A percentile compares a stretch with the other conserved stretches of the same genome.
phyloP scores from a whole-genome alignment of 148 eudicot genomes.

The Linanthus parryae region DNA sequence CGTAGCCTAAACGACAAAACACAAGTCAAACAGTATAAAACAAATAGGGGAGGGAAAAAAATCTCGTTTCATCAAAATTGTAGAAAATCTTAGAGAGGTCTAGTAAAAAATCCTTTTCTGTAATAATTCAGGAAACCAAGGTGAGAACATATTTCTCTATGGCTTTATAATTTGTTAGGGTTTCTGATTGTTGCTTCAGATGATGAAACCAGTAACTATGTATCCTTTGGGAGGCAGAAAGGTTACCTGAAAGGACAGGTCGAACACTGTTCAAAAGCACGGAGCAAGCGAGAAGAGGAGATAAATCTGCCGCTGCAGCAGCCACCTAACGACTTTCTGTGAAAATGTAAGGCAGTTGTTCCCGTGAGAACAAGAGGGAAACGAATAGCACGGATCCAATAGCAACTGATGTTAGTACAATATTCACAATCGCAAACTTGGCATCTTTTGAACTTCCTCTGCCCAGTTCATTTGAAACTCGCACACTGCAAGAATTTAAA shows the following conservation, averaged over 20 bases:
- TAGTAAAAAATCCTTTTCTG: too few relatives aligned
- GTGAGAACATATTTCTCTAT: too few relatives aligned
- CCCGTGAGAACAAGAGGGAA: constrained; percentile 28
- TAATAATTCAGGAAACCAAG: too few relatives aligned
- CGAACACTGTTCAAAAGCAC: constrained; percentile 49
- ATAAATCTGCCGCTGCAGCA: constrained; percentile 40
- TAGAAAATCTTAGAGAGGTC: too few relatives aligned
- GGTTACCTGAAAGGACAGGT: constrained; percentile 55
- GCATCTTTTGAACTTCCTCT: constrained; percentile 27
- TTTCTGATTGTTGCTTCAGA: too few relatives aligned
- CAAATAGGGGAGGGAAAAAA: too few relatives aligned
- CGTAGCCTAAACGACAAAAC: too few relatives aligned
- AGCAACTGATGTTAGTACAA: constrained; percentile 18
- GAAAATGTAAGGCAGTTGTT: constrained; percentile 47
- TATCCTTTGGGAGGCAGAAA: too few relatives aligned
- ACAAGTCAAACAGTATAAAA: too few relatives aligned
- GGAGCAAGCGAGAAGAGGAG: constrained; percentile 44
- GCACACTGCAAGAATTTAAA: constrained; percentile 22
- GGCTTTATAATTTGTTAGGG: too few relatives aligned
- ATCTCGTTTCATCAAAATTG: too few relatives aligned
- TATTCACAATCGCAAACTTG: constrained; percentile 19
- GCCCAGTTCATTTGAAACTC: constrained; percentile 37
- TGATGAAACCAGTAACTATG: too few relatives aligned
- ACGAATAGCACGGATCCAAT: constrained; percentile 23
- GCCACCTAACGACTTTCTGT: constrained; percentile 43